These are phyloP conservation scores for Xylaria castorea DNA, from an alignment of 495 filamentous ascomycete genomes.

Conservation along the genomic window DNA sequence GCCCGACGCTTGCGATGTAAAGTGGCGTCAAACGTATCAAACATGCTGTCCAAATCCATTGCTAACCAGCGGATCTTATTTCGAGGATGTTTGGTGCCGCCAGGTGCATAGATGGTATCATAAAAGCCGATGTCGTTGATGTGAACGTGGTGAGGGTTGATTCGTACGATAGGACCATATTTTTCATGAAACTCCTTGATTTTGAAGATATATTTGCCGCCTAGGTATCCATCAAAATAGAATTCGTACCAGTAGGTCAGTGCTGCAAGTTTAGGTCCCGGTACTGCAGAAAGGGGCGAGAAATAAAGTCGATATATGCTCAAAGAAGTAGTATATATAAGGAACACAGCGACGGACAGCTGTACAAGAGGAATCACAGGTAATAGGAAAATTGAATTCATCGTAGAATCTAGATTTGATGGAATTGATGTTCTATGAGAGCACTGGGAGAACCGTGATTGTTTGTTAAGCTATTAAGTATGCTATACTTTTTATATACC, in stretches of 20 bases:
- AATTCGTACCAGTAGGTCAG: conserved; percentile 50
- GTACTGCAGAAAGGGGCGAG: conserved; percentile 31
- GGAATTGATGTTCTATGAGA: neutral
- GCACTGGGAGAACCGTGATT: neutral
- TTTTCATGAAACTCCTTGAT: conserved; percentile 55
- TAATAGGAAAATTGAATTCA: neutral
- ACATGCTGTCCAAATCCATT: neutral
- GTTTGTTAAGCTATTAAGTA: neutral
- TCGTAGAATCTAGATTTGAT: neutral
- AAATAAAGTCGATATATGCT: conserved; percentile 5
- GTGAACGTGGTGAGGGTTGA: conserved; percentile 27
- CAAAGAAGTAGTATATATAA: neutral
- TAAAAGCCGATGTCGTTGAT: conserved; percentile 18
- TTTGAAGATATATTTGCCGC: conserved; percentile 49
- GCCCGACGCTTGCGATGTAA: conserved; percentile 46
- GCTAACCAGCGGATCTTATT: conserved; percentile 15
- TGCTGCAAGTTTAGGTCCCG: conserved; percentile 52
- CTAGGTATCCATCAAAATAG: conserved; percentile 49
- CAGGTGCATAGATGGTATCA: conserved; percentile 27
- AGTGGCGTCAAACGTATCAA: conserved; percentile 2
- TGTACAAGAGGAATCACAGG: neutral
- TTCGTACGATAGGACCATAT: conserved; percentile 29
- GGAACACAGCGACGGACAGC: neutral
- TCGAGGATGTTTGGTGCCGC: conserved; percentile 7
- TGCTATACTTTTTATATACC: neutral